Base-by-base conservation (phyloP, 1,284 basidiomycete species). In the Sporisorium graminicola region DNA sequence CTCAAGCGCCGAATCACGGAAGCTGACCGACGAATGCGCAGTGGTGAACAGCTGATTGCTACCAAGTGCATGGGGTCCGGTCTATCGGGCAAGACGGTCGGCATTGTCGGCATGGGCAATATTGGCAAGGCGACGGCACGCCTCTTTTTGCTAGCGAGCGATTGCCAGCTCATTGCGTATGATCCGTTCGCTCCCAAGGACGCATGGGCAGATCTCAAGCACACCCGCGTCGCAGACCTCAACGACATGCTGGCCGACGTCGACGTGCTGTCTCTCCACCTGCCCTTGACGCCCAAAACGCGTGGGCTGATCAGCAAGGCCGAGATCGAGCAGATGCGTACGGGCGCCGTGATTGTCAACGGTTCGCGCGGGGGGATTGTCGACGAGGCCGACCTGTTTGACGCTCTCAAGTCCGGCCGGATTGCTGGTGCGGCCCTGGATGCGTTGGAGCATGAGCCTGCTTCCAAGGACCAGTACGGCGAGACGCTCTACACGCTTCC, bases 91-190 rank as follows among this genome's bases (percentile, higher is more conserved):
- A 43, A 18, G 13, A 54, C 52, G 22, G 43, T 54, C 9, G 52
- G 52, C 27, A 54, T 54, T 24, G 52, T 54, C 22, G 52, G 52
- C 8, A 54, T 54, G 52, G 52, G 52, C 16, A 54, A 54, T 14
- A 54, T 54, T 13, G 52, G 52, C 35, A 54, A 54, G 37, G 52
- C 52, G 9, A 54, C 52, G 4, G 52, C 35, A 42, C 35, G 37
- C 35, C 20, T 54, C 24, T 54, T 54, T 42, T 40, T 22, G 8
- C 35, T 42, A 9, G 52, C 52, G 18, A 54, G 52, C 35, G 16
- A 42, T 2, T 54, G 52, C 52, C 9, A 54, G 2, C 20, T 54
- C 6, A 42, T 54, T 42, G 52, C 52, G 3, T 54, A 42, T 13
- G 52, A 54, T 18, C 52, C 52, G 3, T 54, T 54, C 26, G 52